Conservation (phyloP, 768 basidiomycete genomes). For the Gautieria morchelliformis region DNA sequence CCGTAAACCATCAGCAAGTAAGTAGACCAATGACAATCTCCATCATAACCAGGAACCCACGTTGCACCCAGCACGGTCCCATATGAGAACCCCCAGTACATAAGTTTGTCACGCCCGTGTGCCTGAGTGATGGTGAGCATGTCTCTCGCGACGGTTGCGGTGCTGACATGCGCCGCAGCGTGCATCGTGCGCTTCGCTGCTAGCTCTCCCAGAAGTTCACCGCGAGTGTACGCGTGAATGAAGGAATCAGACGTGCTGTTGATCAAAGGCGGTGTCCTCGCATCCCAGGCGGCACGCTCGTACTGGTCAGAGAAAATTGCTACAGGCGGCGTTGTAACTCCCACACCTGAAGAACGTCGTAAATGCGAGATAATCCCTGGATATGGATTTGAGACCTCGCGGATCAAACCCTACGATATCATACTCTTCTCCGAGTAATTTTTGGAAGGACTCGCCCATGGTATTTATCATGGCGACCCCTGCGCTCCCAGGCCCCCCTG, state of each 20-base stretch:
- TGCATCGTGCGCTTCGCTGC: neutral
- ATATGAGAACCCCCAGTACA: constrained; percentile 21
- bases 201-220: constrained; percentile 5
- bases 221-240: neutral
- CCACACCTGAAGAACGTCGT: constrained; percentile 3
- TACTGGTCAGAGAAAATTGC: neutral
- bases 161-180: constrained; percentile 18
- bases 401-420: constrained; percentile 41
- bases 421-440: constrained; percentile 32
- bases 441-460: constrained; percentile 18
- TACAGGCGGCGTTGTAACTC: constrained; percentile 3
- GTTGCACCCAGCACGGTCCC: constrained; percentile 9
- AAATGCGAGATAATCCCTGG: no score
- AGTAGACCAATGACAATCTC: neutral
- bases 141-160: constrained; percentile 21
- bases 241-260: constrained; percentile 6
- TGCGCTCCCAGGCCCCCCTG: constrained; percentile 37
- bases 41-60: constrained; percentile 4
- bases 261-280: neutral
- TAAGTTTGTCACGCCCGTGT: constrained; percentile 20
- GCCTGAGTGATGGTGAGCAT: constrained; percentile 22
- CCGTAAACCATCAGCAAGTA: neutral
- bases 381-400: constrained; percentile 19
- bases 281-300: neutral
- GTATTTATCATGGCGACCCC: constrained; percentile 25